Conservation (phyloP, 352 stramenopile genomes). For the Pseudoperonospora humuli region DNA sequence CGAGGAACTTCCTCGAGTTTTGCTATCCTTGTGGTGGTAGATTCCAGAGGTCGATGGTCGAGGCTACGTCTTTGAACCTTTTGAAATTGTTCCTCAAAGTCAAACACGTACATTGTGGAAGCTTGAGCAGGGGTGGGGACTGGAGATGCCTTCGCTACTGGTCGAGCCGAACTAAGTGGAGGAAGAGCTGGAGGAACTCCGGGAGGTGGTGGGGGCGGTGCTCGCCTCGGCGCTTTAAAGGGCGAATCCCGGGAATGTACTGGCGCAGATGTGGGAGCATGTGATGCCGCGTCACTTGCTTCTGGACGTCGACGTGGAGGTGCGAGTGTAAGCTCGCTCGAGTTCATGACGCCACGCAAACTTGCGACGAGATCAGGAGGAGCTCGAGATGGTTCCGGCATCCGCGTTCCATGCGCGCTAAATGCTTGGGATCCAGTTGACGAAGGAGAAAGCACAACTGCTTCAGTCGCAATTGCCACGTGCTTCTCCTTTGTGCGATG, state of each 20-base stretch:
- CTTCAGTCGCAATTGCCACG: slow-evolving; percentile 11
- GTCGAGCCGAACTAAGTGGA: slow-evolving; percentile 4
- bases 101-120: slow-evolving; percentile 43
- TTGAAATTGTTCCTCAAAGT: slow-evolving; percentile 31
- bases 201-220: slow-evolving; percentile 13
- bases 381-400: slow-evolving; percentile 20
- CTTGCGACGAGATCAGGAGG: slow-evolving; percentile 45
- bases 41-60: slow-evolving; percentile 2
- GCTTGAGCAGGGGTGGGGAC: slow-evolving; percentile 13
- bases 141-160: neutral
- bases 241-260: slow-evolving; percentile 4
- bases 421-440: neutral
- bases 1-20: slow-evolving; percentile 3
- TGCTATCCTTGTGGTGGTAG: neutral
- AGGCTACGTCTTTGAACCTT: slow-evolving; percentile 26
- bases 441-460: slow-evolving; percentile 3
- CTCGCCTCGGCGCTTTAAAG: slow-evolving; percentile 1
- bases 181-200: slow-evolving; percentile 5
- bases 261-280: slow-evolving; percentile 1
- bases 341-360: slow-evolving; percentile 68
- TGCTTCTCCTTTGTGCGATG: slow-evolving; percentile 18
- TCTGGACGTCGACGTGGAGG: slow-evolving; percentile 22
- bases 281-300: slow-evolving; percentile 4
- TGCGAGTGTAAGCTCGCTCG: slow-evolving; percentile 47
- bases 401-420: slow-evolving; percentile 2